Conservation (phyloP, 2,329 filamentous ascomycete genomes). For the Hortaea werneckii region DNA sequence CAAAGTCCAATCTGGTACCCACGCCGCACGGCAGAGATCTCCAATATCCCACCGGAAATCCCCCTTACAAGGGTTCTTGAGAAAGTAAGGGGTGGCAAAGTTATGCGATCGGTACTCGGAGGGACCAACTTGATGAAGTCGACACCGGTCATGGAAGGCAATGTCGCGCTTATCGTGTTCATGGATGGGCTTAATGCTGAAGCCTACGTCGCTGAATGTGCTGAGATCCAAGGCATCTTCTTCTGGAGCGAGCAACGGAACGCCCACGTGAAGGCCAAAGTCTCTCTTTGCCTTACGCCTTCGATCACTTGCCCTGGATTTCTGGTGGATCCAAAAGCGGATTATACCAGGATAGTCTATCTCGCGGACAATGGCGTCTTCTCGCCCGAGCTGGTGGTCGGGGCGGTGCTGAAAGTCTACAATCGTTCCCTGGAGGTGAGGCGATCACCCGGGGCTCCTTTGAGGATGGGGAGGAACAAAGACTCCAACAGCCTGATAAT, state of each 20-base stretch:
- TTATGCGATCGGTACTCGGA: conserved; percentile 11
- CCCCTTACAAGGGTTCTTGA: conserved; percentile 13
- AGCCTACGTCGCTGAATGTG: conserved; percentile 6
- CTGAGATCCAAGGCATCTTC: conserved; percentile 1
- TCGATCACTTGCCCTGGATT: not conserved
- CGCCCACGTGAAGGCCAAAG: conserved; percentile 1
- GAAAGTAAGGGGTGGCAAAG: conserved; percentile 10
- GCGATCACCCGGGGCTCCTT: not conserved
- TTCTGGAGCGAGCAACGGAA: conserved; percentile 1
- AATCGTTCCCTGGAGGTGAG: not conserved
- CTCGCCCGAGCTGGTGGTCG: not conserved
- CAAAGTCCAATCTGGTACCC: not conserved
- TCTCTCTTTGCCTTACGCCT: conserved; percentile 4
- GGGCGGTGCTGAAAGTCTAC: not conserved
- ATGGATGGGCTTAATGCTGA: conserved; percentile 7
- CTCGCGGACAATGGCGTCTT: not conserved
- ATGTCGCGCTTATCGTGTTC: conserved; percentile 14
- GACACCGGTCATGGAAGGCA: conserved; percentile 9
- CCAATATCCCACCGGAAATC: conserved; percentile 11
- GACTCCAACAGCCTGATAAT: conserved; percentile 5
- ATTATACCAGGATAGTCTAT: not conserved
- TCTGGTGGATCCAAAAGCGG: not conserved
- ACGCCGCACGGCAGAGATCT: conserved; percentile 7
- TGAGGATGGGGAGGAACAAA: not conserved
- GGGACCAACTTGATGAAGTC: conserved; percentile 12